Evolutionary conservation across 345 rosid genomes (phyloP).

Genomic region (Mallotus nudiflorus): DNA sequence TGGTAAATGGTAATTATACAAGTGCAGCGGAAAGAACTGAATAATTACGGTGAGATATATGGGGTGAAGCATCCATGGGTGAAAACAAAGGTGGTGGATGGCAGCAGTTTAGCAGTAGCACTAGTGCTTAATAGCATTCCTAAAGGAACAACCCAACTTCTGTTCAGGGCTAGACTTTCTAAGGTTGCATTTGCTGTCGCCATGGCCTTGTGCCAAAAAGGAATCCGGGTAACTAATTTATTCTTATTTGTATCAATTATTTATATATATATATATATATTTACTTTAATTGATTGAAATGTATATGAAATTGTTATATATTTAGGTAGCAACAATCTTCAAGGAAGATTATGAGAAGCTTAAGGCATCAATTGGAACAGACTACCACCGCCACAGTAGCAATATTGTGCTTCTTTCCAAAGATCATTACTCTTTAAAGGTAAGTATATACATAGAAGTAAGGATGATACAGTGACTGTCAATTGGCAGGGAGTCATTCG

Average conservation of each 20-base stretch:
- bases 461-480: no score
- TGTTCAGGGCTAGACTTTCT: slow-evolving; percentile 43
- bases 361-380: slow-evolving; percentile 24
- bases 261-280: no score
- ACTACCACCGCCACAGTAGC: neutral
- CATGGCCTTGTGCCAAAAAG: slow-evolving; percentile 44
- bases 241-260: no score
- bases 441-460: slow-evolving; percentile 12
- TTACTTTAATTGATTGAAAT: no score
- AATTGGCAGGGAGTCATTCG: no score
- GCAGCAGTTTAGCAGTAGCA: slow-evolving; percentile 59
- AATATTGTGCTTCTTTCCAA: slow-evolving; percentile 40
- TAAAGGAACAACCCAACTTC: slow-evolving; percentile 46
- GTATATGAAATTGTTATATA: no score
- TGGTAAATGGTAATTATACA: no score
- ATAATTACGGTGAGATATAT: slow-evolving; percentile 48
- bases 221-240: slow-evolving; percentile 65
- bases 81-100: slow-evolving; percentile 62
- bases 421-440: slow-evolving; percentile 41
- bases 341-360: slow-evolving; percentile 48
- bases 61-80: slow-evolving; percentile 44
- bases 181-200: slow-evolving; percentile 58
- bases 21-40: slow-evolving; percentile 54
- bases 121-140: slow-evolving; percentile 57
- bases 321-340: slow-evolving; percentile 40